Conservation (phyloP, 108 stramenopile genomes). For the Seminavis robusta region DNA sequence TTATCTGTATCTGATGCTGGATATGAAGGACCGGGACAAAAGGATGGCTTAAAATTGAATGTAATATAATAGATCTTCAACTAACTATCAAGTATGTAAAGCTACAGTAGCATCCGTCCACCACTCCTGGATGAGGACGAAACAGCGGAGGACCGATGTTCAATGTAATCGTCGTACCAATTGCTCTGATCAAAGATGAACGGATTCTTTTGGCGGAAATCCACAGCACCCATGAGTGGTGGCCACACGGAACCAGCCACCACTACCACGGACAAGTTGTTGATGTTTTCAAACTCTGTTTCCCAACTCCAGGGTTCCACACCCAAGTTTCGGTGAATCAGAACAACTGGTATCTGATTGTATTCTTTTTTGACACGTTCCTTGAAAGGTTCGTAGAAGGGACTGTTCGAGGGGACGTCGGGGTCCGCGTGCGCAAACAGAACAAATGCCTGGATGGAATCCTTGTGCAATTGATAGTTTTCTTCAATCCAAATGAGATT, state of each 20-base stretch:
- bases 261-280: constrained; percentile 18
- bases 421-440: constrained; percentile 41
- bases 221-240: constrained; percentile 33
- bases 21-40: too few species aligned
- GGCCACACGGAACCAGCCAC: constrained; percentile 40
- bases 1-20: too few species aligned
- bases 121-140: too few species aligned
- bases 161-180: constrained; percentile 36
- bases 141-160: too few species aligned
- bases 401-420: constrained; percentile 14
- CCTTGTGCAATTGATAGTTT: not conserved
- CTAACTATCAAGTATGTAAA: too few species aligned
- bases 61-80: too few species aligned
- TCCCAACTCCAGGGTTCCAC: constrained; percentile 12
- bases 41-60: too few species aligned
- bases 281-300: constrained; percentile 13
- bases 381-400: constrained; percentile 26
- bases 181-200: constrained; percentile 22
- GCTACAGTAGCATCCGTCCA: too few species aligned
- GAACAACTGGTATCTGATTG: constrained; percentile 11
- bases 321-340: constrained; percentile 33
- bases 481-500: constrained; percentile 39
- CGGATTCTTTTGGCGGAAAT: constrained; percentile 8
- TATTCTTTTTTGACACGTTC: constrained; percentile 9
- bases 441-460: constrained; percentile 17